These are phyloP conservation scores for Leccinum olivaceopallidum DNA, from an alignment of 768 basidiomycete genomes.

Conservation along the genomic window DNA sequence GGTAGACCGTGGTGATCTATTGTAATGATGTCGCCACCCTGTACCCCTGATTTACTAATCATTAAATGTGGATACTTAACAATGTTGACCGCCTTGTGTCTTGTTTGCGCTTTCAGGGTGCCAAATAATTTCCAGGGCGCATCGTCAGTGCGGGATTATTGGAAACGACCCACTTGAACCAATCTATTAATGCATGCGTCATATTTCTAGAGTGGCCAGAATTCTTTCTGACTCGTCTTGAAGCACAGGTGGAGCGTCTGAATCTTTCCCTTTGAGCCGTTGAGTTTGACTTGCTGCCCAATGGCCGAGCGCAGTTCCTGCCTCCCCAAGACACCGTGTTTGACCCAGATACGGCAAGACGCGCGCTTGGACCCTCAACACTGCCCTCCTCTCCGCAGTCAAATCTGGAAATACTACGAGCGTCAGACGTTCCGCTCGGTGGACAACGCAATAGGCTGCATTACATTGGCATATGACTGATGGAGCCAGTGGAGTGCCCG, in stretches of 20 bases:
- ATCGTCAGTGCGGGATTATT: conserved; percentile 3
- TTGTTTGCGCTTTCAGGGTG: conserved; percentile 7
- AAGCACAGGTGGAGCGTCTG: background rate
- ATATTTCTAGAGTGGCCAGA: conserved; percentile 1
- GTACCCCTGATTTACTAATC: conserved; percentile 15
- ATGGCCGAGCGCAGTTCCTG: background rate
- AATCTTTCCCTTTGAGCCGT: background rate
- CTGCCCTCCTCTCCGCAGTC: conserved; percentile 13
- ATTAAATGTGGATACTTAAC: conserved; percentile 4
- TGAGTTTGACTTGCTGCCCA: conserved; percentile 9
- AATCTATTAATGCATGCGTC: conserved; percentile 5
- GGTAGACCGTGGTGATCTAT: conserved; percentile 7
- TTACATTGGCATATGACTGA: conserved; percentile 9
- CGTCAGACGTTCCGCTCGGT: conserved; percentile 9
- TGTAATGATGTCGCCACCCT: conserved; percentile 15
- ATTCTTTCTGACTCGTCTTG: background rate
- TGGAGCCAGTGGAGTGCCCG: background rate
- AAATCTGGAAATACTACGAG: conserved; percentile 3
- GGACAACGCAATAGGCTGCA: conserved; percentile 3
- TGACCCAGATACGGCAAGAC: conserved; percentile 4
- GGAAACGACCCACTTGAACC: conserved; percentile 4
- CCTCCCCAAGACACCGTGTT: background rate
- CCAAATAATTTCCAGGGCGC: background rate
- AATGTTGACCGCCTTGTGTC: conserved; percentile 3
- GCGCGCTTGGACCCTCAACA: conserved; percentile 9